Conservation (phyloP, 257 asterid genomes). For the Solanum boliviense region DNA sequence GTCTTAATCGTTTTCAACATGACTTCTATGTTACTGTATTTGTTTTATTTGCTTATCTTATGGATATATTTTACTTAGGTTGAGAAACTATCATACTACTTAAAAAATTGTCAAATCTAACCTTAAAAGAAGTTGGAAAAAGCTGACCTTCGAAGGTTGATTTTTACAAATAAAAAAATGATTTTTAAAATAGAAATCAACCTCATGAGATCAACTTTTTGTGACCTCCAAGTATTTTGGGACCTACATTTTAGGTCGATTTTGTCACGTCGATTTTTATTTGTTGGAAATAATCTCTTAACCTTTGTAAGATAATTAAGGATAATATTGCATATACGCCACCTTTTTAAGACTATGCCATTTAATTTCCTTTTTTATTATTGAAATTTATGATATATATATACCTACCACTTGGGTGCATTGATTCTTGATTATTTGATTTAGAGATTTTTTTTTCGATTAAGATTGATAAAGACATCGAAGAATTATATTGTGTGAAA, state of each 20-base stretch:
- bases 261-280: not conserved
- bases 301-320: too few relatives aligned
- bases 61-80: not conserved
- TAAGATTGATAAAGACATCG: not conserved
- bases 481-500: not conserved
- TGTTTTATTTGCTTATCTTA: not conserved
- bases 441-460: not conserved
- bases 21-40: not conserved
- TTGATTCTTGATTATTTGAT: not conserved
- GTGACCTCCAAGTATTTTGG: not conserved
- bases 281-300: not conserved
- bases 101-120: not conserved
- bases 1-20: not conserved
- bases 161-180: not conserved
- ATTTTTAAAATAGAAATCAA: not conserved
- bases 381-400: too few relatives aligned
- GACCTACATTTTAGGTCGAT: not conserved
- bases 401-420: not conserved
- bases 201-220: not conserved
- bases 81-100: not conserved
- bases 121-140: not conserved
- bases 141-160: not conserved
- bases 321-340: not conserved
- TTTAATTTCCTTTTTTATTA: too few relatives aligned
- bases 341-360: not conserved